These are phyloP conservation scores for Pleurotus tuber-regium DNA, from an alignment of 768 basidiomycete genomes.

Conservation along the genomic window DNA sequence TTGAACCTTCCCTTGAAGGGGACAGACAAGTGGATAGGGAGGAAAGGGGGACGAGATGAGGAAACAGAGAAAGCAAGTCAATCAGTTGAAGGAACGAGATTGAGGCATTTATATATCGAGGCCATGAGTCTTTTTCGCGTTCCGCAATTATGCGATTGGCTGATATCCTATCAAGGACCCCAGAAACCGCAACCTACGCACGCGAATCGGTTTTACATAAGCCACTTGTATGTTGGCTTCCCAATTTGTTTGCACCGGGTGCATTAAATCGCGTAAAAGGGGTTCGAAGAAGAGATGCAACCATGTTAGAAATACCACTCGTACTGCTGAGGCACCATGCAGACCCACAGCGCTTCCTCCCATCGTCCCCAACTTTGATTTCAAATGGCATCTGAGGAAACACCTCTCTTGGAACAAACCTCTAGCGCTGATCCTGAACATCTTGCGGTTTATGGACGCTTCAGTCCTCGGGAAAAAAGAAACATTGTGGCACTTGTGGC, in stretches of 20 bases:
- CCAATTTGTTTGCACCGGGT: no score
- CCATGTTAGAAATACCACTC: no score
- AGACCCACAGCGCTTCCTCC: no score
- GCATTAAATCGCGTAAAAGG: no score
- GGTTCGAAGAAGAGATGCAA: no score
- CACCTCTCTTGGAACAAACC: neutral
- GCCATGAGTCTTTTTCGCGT: constrained; percentile 46
- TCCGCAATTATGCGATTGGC: constrained; percentile 47
- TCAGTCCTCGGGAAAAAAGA: constrained; percentile 40
- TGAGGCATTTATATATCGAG: constrained; percentile 27
- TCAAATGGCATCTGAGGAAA: neutral
- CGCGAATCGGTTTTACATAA: no score
- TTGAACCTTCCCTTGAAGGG: neutral
- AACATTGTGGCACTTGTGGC: constrained; percentile 49
- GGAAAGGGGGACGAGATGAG: neutral
- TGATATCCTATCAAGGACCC: constrained; percentile 25
- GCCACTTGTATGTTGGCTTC: no score
- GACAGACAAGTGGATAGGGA: neutral
- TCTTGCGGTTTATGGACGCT: constrained; percentile 41
- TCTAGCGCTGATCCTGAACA: neutral
- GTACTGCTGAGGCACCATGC: no score
- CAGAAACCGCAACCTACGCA: constrained; percentile 19
- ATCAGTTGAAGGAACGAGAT: neutral
- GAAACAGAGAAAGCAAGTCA: neutral
- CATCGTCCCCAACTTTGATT: neutral